Evolutionary conservation across 768 basidiomycete genomes (phyloP).

Genomic region (Mycena metata): DNA sequence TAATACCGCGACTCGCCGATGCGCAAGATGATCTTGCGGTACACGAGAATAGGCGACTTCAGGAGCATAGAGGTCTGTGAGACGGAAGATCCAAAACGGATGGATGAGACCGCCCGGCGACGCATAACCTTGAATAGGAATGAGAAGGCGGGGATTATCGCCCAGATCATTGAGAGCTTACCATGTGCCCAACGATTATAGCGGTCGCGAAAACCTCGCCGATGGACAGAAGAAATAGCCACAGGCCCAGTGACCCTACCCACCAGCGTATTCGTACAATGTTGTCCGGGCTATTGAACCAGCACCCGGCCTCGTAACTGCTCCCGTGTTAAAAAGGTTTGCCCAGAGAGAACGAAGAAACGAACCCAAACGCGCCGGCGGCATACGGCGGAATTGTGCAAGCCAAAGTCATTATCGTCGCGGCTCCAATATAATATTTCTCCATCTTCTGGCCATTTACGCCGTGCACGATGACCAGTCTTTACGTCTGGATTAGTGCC

Average conservation of each 20-base stretch:
- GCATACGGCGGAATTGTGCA: slow-evolving; percentile 26
- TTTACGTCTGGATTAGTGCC: too few relatives aligned
- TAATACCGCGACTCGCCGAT: slow-evolving; percentile 14
- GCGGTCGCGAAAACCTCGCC: slow-evolving; percentile 23
- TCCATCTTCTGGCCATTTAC: slow-evolving; percentile 31
- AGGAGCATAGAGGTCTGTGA: neutral
- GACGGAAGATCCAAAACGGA: neutral
- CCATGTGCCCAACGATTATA: slow-evolving; percentile 7
- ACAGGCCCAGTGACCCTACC: slow-evolving; percentile 16
- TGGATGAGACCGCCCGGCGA: neutral
- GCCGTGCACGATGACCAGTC: slow-evolving; percentile 22
- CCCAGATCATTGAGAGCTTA: neutral
- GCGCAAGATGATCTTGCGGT: slow-evolving; percentile 23
- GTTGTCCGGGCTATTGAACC: slow-evolving; percentile 9
- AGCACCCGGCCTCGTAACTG: too few relatives aligned
- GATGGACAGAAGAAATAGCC: slow-evolving; percentile 18
- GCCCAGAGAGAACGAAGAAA: neutral
- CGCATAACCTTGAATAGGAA: neutral
- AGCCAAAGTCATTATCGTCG: neutral
- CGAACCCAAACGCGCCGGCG: slow-evolving; percentile 18
- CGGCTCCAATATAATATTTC: slow-evolving; percentile 20
- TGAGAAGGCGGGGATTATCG: neutral
- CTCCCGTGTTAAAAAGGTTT: too few relatives aligned
- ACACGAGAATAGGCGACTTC: slow-evolving; percentile 4
- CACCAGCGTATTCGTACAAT: slow-evolving; percentile 15